Evolutionary conservation across 208 protist genomes (phyloP), one percentile per base, ranked within the genome.

Genomic region (Trypanosoma caninum): DNA sequence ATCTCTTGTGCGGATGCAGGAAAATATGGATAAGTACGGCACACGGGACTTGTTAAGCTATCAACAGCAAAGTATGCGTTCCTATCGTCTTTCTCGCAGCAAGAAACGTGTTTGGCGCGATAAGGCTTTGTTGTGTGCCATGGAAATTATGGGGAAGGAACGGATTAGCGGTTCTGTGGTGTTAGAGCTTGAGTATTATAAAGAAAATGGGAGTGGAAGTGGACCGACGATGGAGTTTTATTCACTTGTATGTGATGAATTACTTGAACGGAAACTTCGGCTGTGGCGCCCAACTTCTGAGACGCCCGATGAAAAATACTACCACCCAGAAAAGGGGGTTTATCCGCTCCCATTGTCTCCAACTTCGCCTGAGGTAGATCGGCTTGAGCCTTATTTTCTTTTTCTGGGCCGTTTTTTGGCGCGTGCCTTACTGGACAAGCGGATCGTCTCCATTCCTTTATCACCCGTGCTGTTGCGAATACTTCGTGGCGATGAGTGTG

Each of bases 181-280:
- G 18, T 74, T 93, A 56, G 89, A 95, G 53, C 96, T 95, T 65
- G 79, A 95, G 71, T 97, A 93, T 65, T 93, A 88, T 65, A 73
- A 82, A 53, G 93, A 97, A 60, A 78, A 78, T 23, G 93, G 93
- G 35, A 94, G 82, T 59, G 93, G 93, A 22, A 64, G 80, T 22
- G 93, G 93, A 7, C 93, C 93, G 14, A 96, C 93, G 30, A 78
- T 77, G 13, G 87, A 97, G 74, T 96, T 96, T 60, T 97, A 92
- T 78, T 81, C 82, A 16, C 78, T 95, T 28, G 82, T 96, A 0
- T 81, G 83, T 8, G 56, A 82, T 47, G 63, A 65, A 16, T 68
- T 96, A 54, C 81, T 77, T 13, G 66, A 89, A 60, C 76, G 69
- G 25, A 65, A 64, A 51, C 54, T 88, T 44, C 46, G 53, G 14